phyloP scores from a whole-genome alignment of 768 basidiomycete genomes.

The Collybia nuda region DNA sequence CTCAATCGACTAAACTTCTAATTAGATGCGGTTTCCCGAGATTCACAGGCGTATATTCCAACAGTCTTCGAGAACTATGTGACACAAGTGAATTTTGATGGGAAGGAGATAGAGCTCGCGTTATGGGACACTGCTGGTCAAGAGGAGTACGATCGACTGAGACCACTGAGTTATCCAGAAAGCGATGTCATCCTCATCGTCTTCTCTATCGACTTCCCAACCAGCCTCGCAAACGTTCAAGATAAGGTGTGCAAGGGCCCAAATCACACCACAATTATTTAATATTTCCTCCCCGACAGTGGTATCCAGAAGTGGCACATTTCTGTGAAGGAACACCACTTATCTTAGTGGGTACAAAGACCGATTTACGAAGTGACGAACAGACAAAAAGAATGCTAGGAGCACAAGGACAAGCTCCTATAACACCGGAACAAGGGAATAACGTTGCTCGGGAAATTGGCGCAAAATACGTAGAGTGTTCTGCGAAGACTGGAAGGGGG shows the following conservation, averaged over 20 bases:
- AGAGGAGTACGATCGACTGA: slow-evolving; percentile 91
- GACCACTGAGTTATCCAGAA: slow-evolving; percentile 86
- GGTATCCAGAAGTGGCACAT: slow-evolving; percentile 92
- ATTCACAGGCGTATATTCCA: slow-evolving; percentile 79
- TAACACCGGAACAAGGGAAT: slow-evolving; percentile 80
- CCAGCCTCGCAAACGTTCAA: slow-evolving; percentile 86
- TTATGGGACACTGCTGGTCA: slow-evolving; percentile 98
- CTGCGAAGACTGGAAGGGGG: slow-evolving; percentile 86
- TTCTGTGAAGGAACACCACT: slow-evolving; percentile 89
- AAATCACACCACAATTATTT: too few relatives aligned
- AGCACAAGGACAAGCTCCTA: slow-evolving; percentile 84
- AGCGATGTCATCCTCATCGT: slow-evolving; percentile 92
- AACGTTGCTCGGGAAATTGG: slow-evolving; percentile 92
- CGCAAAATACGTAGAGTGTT: slow-evolving; percentile 91
- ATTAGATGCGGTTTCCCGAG: slow-evolving; percentile 15
- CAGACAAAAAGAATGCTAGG: slow-evolving; percentile 84
- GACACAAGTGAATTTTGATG: slow-evolving; percentile 81
- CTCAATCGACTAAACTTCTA: slow-evolving; percentile 9
- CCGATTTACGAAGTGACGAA: slow-evolving; percentile 84
- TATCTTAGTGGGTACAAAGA: slow-evolving; percentile 93
- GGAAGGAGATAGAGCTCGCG: slow-evolving; percentile 91
- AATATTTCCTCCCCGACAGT: slow-evolving; percentile 42
- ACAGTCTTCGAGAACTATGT: slow-evolving; percentile 96
- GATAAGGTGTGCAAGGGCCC: slow-evolving; percentile 63
- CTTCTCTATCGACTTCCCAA: slow-evolving; percentile 92